These are phyloP conservation scores for Fusarium chaquense DNA, from an alignment of 2,329 filamentous ascomycete genomes.

Conservation along the genomic window DNA sequence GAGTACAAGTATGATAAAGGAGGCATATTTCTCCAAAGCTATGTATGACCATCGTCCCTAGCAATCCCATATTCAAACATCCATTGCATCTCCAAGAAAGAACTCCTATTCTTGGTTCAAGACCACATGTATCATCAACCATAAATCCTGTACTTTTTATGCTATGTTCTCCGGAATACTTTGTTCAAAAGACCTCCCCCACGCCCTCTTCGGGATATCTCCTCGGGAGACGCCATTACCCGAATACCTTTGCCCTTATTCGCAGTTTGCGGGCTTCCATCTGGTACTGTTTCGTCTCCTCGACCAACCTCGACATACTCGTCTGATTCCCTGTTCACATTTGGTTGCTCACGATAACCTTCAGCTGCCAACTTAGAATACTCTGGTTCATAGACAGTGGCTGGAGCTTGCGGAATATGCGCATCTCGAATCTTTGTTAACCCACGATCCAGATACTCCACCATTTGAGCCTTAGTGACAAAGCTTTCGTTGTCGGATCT, in stretches of 20 bases:
- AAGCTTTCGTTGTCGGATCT: conserved; percentile 53
- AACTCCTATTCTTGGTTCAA: conserved; percentile 8
- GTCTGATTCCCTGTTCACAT: conserved; percentile 47
- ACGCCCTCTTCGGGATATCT: conserved; percentile 44
- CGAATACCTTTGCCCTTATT: conserved; percentile 42
- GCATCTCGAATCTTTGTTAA: conserved; percentile 58
- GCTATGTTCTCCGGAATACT: conserved; percentile 51
- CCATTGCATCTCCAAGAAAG: background rate
- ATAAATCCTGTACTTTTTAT: conserved; percentile 2
- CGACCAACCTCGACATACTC: conserved; percentile 53
- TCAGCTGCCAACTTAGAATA: conserved; percentile 51
- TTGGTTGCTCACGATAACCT: conserved; percentile 46
- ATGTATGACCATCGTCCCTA: background rate
- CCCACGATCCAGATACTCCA: conserved; percentile 62
- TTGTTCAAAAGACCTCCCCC: conserved; percentile 53
- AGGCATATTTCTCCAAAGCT: background rate
- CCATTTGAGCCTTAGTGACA: conserved; percentile 60
- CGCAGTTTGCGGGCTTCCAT: conserved; percentile 31
- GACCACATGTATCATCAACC: conserved; percentile 10
- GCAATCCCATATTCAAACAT: background rate
- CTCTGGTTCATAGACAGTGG: conserved; percentile 43
- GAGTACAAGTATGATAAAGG: background rate
- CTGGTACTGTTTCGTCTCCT: conserved; percentile 42
- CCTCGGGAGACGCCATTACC: conserved; percentile 32
- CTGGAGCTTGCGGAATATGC: conserved; percentile 31